These are phyloP conservation scores for Flaveria ramosissima DNA, from an alignment of 129 eudicot genomes.

Conservation along the genomic window DNA sequence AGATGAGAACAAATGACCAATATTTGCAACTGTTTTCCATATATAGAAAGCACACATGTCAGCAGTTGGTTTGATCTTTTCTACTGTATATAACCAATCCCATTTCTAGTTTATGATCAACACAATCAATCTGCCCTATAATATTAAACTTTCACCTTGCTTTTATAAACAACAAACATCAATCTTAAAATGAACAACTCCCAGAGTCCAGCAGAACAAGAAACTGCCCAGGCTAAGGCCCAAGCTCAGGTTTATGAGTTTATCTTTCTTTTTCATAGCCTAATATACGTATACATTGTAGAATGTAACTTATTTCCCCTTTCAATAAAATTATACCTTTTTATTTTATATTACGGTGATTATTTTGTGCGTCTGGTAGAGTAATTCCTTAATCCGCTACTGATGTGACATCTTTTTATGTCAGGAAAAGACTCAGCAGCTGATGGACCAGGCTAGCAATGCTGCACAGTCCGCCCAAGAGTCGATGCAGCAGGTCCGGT, in stretches of 20 bases:
- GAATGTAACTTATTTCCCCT: not conserved
- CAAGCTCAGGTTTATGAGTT: slow-evolving; percentile 47
- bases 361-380: not conserved
- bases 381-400: not conserved
- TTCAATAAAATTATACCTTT: not conserved
- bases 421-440: slow-evolving; percentile 58
- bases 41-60: slow-evolving; percentile 24
- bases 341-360: not conserved
- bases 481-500: slow-evolving; percentile 44
- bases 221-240: slow-evolving; percentile 69
- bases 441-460: slow-evolving; percentile 66
- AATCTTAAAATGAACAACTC: slow-evolving; percentile 43
- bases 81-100: slow-evolving; percentile 29
- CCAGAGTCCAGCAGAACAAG: slow-evolving; percentile 38
- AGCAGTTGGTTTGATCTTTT: slow-evolving; percentile 27
- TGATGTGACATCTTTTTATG: not conserved
- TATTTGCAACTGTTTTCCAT: slow-evolving; percentile 15
- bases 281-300: not conserved
- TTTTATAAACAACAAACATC: slow-evolving; percentile 15
- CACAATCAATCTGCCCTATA: slow-evolving; percentile 6
- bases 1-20: slow-evolving; percentile 13
- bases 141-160: not conserved
- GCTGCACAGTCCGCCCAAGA: slow-evolving; percentile 75
- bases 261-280: not conserved
- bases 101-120: slow-evolving; percentile 20